These are phyloP conservation scores for Tulasnella sp. DNA, from an alignment of 768 basidiomycete genomes.

Conservation along the genomic window DNA sequence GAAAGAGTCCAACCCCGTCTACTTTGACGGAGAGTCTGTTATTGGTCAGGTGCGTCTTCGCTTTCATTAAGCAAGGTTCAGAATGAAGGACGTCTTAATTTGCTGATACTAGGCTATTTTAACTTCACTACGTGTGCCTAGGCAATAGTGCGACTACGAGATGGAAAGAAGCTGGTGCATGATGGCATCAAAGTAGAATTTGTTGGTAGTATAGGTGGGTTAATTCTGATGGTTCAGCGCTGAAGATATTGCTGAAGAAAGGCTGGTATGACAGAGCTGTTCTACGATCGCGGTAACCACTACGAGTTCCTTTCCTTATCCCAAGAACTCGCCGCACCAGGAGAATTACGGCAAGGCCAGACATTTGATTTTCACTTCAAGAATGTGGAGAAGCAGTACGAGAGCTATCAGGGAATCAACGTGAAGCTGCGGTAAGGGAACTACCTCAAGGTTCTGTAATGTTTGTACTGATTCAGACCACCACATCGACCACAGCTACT, in stretches of 20 bases:
- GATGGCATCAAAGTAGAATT: slow-evolving; percentile 98
- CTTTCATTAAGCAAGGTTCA: not conserved
- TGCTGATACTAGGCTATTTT: too few relatives aligned
- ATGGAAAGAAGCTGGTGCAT: slow-evolving; percentile 89
- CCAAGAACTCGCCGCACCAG: slow-evolving; percentile 91
- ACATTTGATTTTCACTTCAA: slow-evolving; percentile 97
- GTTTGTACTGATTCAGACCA: too few relatives aligned
- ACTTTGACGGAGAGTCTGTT: slow-evolving; percentile 92
- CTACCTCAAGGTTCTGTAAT: not conserved
- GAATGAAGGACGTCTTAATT: slow-evolving; percentile 24
- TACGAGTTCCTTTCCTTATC: slow-evolving; percentile 95
- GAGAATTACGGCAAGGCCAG: slow-evolving; percentile 93
- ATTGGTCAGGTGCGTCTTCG: slow-evolving; percentile 56
- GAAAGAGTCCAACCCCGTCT: slow-evolving; percentile 72
- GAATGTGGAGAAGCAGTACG: slow-evolving; percentile 98
- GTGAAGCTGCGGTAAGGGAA: slow-evolving; percentile 79
- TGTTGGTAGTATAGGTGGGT: slow-evolving; percentile 84
- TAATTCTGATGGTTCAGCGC: not conserved
- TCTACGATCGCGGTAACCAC: slow-evolving; percentile 96
- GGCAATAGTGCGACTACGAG: slow-evolving; percentile 80
- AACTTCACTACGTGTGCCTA: slow-evolving; percentile 25
- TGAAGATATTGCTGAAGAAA: too few relatives aligned
- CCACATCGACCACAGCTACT: slow-evolving; percentile 58
- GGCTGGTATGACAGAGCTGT: slow-evolving; percentile 58
- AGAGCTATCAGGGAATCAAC: slow-evolving; percentile 96